Percentiles rank a stretch among this genome's conserved stretches.
Conservation (phyloP, 306 rosid species). For the Pueraria montana region DNA sequence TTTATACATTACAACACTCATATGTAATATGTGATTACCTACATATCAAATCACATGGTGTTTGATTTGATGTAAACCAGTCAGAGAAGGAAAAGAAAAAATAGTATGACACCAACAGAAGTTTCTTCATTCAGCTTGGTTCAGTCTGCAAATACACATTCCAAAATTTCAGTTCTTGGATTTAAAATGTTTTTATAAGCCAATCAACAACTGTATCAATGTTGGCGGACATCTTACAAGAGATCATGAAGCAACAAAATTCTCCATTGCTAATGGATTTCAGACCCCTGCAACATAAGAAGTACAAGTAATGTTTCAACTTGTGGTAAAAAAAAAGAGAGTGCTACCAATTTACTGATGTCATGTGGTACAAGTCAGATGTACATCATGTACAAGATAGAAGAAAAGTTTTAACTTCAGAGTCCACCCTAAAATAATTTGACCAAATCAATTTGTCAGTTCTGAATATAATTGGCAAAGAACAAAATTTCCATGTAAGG, state of each 20-base stretch:
- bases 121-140: slow-evolving; percentile 27
- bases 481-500: not conserved
- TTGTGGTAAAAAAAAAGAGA: not conserved
- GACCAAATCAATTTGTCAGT: not conserved
- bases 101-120: slow-evolving; percentile 20
- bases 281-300: slow-evolving; percentile 57
- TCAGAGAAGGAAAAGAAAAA: slow-evolving; percentile 24
- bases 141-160: slow-evolving; percentile 32
- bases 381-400: not conserved
- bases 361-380: not conserved
- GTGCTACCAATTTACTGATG: not conserved
- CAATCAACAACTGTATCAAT: slow-evolving; percentile 62
- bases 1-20: slow-evolving; percentile 29
- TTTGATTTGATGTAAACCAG: slow-evolving; percentile 27
- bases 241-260: slow-evolving; percentile 64
- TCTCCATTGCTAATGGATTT: slow-evolving; percentile 51
- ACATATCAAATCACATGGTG: slow-evolving; percentile 33
- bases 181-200: no score
- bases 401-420: not conserved
- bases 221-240: slow-evolving; percentile 74
- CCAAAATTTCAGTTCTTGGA: no score
- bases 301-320: slow-evolving; percentile 3
- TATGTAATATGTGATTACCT: not conserved
- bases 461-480: not conserved
- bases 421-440: not conserved